Conservation (phyloP, 352 stramenopile genomes). For the Peronospora destructor region DNA sequence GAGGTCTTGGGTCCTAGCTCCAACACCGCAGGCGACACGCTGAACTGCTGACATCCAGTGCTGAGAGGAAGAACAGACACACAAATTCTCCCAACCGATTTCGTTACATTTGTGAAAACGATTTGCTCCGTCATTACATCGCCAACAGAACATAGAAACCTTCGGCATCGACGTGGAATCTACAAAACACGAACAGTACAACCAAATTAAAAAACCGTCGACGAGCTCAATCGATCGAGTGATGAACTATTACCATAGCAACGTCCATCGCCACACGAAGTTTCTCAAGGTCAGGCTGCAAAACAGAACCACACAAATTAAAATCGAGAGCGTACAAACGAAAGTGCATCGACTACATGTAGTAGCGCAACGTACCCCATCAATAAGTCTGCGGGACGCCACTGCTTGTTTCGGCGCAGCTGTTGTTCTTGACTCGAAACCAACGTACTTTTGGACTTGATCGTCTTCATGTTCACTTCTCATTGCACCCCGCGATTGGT, state of each 20-base stretch:
- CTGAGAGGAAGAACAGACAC: conserved; percentile 76
- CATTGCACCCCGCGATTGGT: conserved; percentile 1
- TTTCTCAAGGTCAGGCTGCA: conserved; percentile 23
- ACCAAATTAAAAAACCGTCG: not conserved
- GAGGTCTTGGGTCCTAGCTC: conserved; percentile 56
- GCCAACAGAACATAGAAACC: conserved; percentile 61
- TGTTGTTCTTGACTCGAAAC: conserved; percentile 3
- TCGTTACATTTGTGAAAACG: conserved; percentile 64
- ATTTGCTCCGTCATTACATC: conserved; percentile 71
- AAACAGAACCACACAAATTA: conserved; percentile 8
- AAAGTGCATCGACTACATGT: not conserved
- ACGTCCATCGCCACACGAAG: conserved; percentile 23
- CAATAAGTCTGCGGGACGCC: conserved; percentile 10
- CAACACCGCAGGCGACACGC: conserved; percentile 63
- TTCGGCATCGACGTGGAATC: conserved; percentile 53
- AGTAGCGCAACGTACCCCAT: conserved; percentile 15
- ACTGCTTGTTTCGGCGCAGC: conserved; percentile 4
- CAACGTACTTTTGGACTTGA: not conserved
- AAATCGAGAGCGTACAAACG: not conserved
- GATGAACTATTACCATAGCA: conserved; percentile 17
- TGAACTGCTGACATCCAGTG: conserved; percentile 79
- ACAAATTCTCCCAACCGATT: conserved; percentile 55
- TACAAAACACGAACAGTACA: conserved; percentile 11
- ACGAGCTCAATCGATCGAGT: not conserved
- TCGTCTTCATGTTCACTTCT: conserved; percentile 3